Conservation (phyloP, 345 rosid species). For the Acer campestre region DNA sequence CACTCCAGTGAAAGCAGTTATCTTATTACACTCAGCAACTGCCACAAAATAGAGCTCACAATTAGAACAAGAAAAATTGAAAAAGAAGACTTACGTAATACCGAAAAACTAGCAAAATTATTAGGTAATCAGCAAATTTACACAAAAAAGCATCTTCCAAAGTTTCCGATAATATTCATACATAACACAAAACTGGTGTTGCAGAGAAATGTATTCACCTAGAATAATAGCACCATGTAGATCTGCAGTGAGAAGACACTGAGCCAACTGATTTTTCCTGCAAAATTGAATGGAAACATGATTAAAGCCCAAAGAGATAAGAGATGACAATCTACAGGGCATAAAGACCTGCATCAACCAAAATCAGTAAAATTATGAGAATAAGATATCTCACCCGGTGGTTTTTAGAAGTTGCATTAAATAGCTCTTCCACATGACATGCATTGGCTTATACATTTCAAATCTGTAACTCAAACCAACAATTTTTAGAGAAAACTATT, state of each 20-base stretch:
- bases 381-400: conserved; percentile 45
- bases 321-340: not conserved
- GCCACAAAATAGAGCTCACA: conserved; percentile 27
- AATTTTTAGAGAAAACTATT: not conserved
- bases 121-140: no score
- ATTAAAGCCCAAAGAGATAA: not conserved
- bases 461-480: conserved; percentile 41
- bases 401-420: conserved; percentile 52
- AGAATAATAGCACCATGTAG: conserved; percentile 68
- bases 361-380: not conserved
- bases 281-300: conserved; percentile 22
- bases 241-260: conserved; percentile 58
- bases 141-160: conserved; percentile 1
- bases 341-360: not conserved
- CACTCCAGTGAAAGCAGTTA: conserved; percentile 60
- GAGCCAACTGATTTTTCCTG: conserved; percentile 57
- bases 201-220: conserved; percentile 31
- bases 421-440: conserved; percentile 73
- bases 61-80: not conserved
- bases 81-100: not conserved
- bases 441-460: conserved; percentile 65
- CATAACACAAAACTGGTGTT: not conserved
- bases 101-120: not conserved
- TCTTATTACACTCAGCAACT: conserved; percentile 80
- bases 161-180: not conserved